Conservation (phyloP, 768 basidiomycete genomes). For the Lyophyllum semitale region DNA sequence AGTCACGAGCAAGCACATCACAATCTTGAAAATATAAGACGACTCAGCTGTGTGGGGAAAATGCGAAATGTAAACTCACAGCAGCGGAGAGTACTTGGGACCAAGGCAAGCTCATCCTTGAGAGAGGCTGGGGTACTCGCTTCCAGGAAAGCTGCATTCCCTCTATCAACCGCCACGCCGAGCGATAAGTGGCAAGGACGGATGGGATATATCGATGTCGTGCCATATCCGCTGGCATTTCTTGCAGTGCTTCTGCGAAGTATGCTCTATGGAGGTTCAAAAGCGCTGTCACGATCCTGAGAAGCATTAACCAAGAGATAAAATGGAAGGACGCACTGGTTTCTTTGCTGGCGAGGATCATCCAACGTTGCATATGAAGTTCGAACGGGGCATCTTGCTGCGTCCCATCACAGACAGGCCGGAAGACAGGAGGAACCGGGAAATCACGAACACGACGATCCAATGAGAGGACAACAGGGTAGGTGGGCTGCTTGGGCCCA, state of each 20-base stretch:
- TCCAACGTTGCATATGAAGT: constrained; percentile 42
- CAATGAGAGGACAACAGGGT: constrained; percentile 53
- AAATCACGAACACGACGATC: constrained; percentile 67
- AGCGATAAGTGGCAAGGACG: constrained; percentile 71
- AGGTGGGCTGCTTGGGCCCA: constrained; percentile 52
- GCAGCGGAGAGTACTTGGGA: constrained; percentile 66
- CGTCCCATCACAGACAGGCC: constrained; percentile 32
- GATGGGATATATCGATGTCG: constrained; percentile 68
- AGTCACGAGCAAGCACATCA: constrained; percentile 58
- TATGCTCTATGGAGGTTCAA: constrained; percentile 69
- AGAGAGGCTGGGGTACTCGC: constrained; percentile 39
- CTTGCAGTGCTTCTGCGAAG: constrained; percentile 67
- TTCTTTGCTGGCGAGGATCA: constrained; percentile 50
- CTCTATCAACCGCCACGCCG: constrained; percentile 66
- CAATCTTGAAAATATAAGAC: constrained; percentile 40
- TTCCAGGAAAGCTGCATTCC: constrained; percentile 46
- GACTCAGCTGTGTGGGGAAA: not conserved
- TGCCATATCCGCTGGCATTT: constrained; percentile 55
- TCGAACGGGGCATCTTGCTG: constrained; percentile 18
- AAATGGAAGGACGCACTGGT: constrained; percentile 34
- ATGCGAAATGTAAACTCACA: constrained; percentile 38
- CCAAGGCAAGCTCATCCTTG: constrained; percentile 58
- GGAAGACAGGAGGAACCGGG: constrained; percentile 48
- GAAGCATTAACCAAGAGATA: not conserved
- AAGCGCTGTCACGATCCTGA: constrained; percentile 39